Base-by-base conservation (phyloP, 1,139 yeast species). In the Martiniozyma asiatica region DNA sequence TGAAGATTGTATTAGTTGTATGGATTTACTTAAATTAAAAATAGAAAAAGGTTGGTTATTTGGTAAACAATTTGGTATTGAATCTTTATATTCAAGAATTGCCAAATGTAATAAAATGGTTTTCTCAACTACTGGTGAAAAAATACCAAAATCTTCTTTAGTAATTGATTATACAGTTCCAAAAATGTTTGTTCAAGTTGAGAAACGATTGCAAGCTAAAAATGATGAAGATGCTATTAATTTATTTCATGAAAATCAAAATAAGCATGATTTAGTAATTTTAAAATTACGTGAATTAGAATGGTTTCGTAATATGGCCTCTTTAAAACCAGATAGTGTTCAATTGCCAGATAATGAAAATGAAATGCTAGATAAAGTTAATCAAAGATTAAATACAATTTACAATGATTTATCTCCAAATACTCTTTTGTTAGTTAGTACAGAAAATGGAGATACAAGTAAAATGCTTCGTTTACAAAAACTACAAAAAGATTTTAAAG, bases 1-100 rank as follows among this genome's bases (percentile, higher is more conserved):
- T 2, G 94, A 84, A 49, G 98, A 89, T 50, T 81, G 95, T 6
- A 52, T 52, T 22, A 76, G 95, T 0, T 82, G 95, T 47, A 58
- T 87, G 45, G 87, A 82, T 37, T 61, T 89, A 30, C 70, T 81
- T 1, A 73, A 80, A 42, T 44, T 73, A 39, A 85, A 87, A 46
- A 57, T 85, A 10, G 50, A 60, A 4, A 69, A 74, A 35, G 96
- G 96, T 1, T 51, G 55, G 6, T 56, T 64, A 5, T 79, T 67
- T 52, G 97, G 97, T 0, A 53, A 58, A 61, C 63, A 34, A 42
- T 63, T 27, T 55, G 60, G 36, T 69, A 62, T n/a, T 58, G 61
- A 40, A 51, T 37, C 44, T 4, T 29, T 49, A 6, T 48, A 43
- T 30, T 35, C 42, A 18, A 34, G 41, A 11, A 36, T 48, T 13